A percentile compares a stretch with the other conserved stretches of the same genome.
Conservation (phyloP, 805 yeast genomes). For the Sugiyamaella qingdaonensis region DNA sequence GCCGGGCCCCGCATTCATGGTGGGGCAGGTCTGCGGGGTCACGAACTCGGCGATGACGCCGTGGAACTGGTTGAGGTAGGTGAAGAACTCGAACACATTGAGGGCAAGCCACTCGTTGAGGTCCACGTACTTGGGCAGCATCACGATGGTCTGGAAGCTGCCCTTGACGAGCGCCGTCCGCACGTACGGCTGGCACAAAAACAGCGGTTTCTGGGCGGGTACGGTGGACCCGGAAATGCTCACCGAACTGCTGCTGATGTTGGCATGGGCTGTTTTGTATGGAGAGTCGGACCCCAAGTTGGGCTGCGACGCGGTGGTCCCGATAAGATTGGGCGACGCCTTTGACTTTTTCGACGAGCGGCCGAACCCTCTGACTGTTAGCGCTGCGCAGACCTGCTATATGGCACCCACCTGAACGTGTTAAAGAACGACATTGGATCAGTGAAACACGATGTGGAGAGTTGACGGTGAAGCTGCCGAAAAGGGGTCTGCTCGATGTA, state of each 20-base stretch:
- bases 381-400: background rate
- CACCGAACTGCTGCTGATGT: background rate
- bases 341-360: constrained; percentile 48
- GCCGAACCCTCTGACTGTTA: constrained; percentile 53
- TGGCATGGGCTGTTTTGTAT: background rate
- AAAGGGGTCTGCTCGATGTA: background rate
- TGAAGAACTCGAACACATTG: constrained; percentile 84
- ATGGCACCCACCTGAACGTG: constrained; percentile 27
- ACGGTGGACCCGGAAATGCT: constrained; percentile 12
- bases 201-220: constrained; percentile 48
- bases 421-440: constrained; percentile 31
- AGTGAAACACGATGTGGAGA: background rate
- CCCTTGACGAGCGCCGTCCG: constrained; percentile 95
- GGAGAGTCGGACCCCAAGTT: background rate
- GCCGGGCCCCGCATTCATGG: constrained; percentile 94
- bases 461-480: background rate
- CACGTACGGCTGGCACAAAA: constrained; percentile 87
- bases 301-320: constrained; percentile 4
- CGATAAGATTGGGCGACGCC: constrained; percentile 33
- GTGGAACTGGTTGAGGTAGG: constrained; percentile 80
- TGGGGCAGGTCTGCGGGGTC: constrained; percentile 82
- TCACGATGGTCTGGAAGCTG: constrained; percentile 91
- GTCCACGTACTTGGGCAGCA: constrained; percentile 91
- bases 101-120: constrained; percentile 94
- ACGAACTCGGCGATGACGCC: constrained; percentile 89